A percentile compares a stretch with the other conserved stretches of the same genome.
These are phyloP conservation scores for Cylindrotheca fusiformis DNA, from an alignment of 108 stramenopile species.

Conservation along the genomic window DNA sequence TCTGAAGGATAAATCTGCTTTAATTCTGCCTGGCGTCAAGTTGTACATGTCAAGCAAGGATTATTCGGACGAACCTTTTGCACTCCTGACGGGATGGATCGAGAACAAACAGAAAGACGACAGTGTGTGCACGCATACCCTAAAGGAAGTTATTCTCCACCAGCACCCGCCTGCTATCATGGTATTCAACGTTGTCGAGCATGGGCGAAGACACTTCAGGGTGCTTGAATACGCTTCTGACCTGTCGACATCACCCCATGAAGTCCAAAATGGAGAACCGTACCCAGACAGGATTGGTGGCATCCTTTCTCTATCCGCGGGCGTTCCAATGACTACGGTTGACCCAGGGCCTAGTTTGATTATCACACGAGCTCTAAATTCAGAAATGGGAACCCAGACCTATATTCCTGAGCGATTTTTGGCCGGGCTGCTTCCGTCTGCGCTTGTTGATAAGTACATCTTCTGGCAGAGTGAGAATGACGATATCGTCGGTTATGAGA, in stretches of 20 bases:
- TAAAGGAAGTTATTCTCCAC: slow-evolving; percentile 96
- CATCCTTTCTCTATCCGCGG: slow-evolving; percentile 80
- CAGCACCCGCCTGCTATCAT: slow-evolving; percentile 91
- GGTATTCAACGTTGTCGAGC: slow-evolving; percentile 94
- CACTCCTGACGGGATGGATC: slow-evolving; percentile 86
- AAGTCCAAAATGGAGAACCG: slow-evolving; percentile 84
- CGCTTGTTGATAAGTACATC: slow-evolving; percentile 89
- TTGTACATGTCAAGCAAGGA: slow-evolving; percentile 86
- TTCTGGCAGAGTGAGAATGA: slow-evolving; percentile 98
- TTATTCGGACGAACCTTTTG: slow-evolving; percentile 81
- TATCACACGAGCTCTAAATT: slow-evolving; percentile 81
- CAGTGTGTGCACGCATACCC: slow-evolving; percentile 68
- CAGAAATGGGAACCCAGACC: slow-evolving; percentile 82
- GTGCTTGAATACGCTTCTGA: slow-evolving; percentile 92
- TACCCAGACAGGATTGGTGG: slow-evolving; percentile 88
- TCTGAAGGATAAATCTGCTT: slow-evolving; percentile 76
- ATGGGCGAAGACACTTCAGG: slow-evolving; percentile 94
- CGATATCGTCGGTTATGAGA: slow-evolving; percentile 87
- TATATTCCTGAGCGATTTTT: slow-evolving; percentile 86
- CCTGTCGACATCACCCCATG: slow-evolving; percentile 85
- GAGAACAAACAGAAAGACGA: slow-evolving; percentile 60
- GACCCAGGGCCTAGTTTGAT: slow-evolving; percentile 77
- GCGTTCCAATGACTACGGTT: slow-evolving; percentile 87
- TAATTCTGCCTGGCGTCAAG: slow-evolving; percentile 85
- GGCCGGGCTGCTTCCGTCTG: slow-evolving; percentile 89